Evolutionary conservation across 495 filamentous ascomycete genomes (phyloP).

Genomic region (Xylaria longipes): DNA sequence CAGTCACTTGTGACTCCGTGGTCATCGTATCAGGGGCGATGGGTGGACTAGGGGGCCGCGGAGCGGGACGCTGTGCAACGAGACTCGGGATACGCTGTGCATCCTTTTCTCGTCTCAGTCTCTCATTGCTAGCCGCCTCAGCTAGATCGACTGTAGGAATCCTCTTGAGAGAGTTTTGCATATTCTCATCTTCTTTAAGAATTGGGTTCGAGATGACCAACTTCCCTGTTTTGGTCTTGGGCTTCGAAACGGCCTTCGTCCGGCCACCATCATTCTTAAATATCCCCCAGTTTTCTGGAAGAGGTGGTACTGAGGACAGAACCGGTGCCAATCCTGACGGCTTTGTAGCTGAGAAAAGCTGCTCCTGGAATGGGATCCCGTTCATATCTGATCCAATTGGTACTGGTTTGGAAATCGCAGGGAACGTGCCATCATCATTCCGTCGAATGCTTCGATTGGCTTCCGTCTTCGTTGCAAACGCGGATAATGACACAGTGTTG

Average conservation of each 20-base stretch:
- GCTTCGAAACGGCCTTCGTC: slow-evolving; percentile 36
- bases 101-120: slow-evolving; percentile 50
- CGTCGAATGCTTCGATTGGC: slow-evolving; percentile 29
- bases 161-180: slow-evolving; percentile 48
- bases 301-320: slow-evolving; percentile 1
- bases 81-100: slow-evolving; percentile 38
- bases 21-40: slow-evolving; percentile 41
- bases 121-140: slow-evolving; percentile 54
- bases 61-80: slow-evolving; percentile 47
- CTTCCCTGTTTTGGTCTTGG: slow-evolving; percentile 41
- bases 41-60: slow-evolving; percentile 38
- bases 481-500: slow-evolving; percentile 45
- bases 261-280: slow-evolving; percentile 34
- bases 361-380: slow-evolving; percentile 26
- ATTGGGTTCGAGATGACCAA: slow-evolving; percentile 59
- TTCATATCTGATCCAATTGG: not conserved
- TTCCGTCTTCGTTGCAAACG: slow-evolving; percentile 41
- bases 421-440: slow-evolving; percentile 29
- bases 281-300: slow-evolving; percentile 3
- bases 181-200: slow-evolving; percentile 43
- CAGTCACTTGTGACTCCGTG: slow-evolving; percentile 49
- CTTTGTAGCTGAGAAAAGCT: slow-evolving; percentile 25
- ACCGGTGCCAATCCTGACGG: not conserved
- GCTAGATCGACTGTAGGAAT: slow-evolving; percentile 56
- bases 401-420: slow-evolving; percentile 34